phyloP scores from a whole-genome alignment of 1,139 yeast species.

The Suzukiozyma palmioleophila region DNA sequence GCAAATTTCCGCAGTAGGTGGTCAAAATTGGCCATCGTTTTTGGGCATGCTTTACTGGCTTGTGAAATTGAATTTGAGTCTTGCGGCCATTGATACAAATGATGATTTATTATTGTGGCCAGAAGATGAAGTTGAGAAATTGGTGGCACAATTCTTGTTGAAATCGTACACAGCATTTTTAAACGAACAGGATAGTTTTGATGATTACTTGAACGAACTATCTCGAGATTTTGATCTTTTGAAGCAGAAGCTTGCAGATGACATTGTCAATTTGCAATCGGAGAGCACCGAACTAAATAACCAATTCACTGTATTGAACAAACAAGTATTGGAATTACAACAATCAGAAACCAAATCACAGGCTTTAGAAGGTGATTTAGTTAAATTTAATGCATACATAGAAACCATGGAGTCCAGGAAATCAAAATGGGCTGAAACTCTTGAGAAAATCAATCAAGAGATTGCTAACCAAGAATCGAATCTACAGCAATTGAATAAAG shows the following conservation, averaged over 20 bases:
- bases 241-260: conserved; percentile 31
- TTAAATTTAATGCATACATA: conserved; percentile 67
- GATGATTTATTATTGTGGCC: conserved; percentile 24
- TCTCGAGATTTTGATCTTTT: conserved; percentile 45
- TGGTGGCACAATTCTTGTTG: conserved; percentile 63
- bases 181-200: conserved; percentile 58
- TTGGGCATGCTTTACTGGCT: conserved; percentile 82
- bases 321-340: conserved; percentile 28
- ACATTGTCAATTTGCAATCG: conserved; percentile 36
- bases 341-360: conserved; percentile 52
- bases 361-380: conserved; percentile 68
- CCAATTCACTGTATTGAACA: conserved; percentile 20
- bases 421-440: conserved; percentile 56
- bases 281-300: conserved; percentile 40
- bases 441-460: conserved; percentile 54
- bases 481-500: conserved; percentile 37
- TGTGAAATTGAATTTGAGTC: conserved; percentile 48
- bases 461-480: conserved; percentile 43
- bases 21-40: conserved; percentile 83
- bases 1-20: conserved; percentile 89
- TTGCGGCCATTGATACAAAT: conserved; percentile 9
- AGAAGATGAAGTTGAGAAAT: conserved; percentile 47
- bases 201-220: conserved; percentile 53
- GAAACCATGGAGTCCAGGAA: conserved; percentile 63
- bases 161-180: conserved; percentile 67